Evolutionary conservation across 352 stramenopile genomes (phyloP).

Genomic region (Phytopythium cucurbitacearum): DNA sequence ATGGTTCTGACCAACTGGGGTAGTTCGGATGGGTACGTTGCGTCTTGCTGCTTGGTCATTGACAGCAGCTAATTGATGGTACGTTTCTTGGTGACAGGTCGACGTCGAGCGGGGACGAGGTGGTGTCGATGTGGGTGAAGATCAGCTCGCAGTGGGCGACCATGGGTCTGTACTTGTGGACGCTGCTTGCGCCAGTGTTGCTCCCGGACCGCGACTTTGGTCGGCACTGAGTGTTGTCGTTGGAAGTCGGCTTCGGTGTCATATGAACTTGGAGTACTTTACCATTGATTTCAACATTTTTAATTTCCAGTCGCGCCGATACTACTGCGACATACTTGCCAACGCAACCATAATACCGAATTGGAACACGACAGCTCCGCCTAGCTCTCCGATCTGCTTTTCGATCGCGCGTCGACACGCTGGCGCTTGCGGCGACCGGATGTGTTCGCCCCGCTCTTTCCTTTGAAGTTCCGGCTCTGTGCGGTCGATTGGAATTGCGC

Average conservation of each 20-base stretch:
- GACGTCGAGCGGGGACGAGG: constrained; percentile 38
- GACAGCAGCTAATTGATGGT: not conserved
- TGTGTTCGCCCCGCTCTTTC: constrained; percentile 7
- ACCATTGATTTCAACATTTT: not conserved
- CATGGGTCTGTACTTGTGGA: constrained; percentile 92
- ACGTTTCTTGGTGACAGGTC: constrained; percentile 13
- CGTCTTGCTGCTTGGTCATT: not conserved
- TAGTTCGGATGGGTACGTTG: constrained; percentile 42
- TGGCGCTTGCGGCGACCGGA: constrained; percentile 66
- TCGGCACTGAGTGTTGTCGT: constrained; percentile 8
- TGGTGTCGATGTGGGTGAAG: constrained; percentile 94
- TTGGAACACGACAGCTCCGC: not conserved
- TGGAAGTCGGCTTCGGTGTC: not conserved
- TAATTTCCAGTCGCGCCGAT: too few species aligned
- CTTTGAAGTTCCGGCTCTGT: constrained; percentile 3
- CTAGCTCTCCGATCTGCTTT: not conserved
- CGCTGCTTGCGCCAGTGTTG: constrained; percentile 86
- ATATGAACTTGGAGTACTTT: constrained; percentile 1
- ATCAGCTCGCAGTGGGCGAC: constrained; percentile 91
- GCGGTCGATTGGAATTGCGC: constrained; percentile 11
- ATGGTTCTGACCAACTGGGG: constrained; percentile 84
- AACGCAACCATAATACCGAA: too few species aligned
- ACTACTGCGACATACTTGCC: too few species aligned
- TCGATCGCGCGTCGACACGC: constrained; percentile 44
- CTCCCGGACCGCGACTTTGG: constrained; percentile 92